phyloP scores from a whole-genome alignment of 179 eudicot species.

The Beta corolliflora region DNA sequence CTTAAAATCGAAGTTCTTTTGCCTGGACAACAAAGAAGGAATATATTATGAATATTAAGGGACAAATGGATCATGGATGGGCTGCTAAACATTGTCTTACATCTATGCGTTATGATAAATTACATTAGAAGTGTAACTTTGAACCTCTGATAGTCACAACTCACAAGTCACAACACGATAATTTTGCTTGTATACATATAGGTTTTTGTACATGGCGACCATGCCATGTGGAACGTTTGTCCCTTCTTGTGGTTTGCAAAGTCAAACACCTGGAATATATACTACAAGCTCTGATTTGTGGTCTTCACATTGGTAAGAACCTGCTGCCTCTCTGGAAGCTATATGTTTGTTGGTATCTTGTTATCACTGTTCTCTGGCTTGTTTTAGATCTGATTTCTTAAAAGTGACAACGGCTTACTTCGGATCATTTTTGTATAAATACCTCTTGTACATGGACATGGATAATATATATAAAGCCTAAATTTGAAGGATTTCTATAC shows the following conservation, averaged over 20 bases:
- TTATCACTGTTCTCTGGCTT: background rate
- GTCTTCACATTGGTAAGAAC: slow-evolving; percentile 36
- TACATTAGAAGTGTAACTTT: background rate
- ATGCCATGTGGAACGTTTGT: slow-evolving; percentile 34
- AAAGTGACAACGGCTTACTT: background rate
- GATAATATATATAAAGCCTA: too few relatives aligned
- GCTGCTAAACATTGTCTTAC: background rate
- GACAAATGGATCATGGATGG: background rate
- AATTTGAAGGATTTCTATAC: too few relatives aligned
- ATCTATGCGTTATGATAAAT: background rate
- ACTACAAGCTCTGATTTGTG: slow-evolving; percentile 11
- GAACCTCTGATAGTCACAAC: slow-evolving; percentile 1
- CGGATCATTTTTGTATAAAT: background rate
- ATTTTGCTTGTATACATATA: background rate
- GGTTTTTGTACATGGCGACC: slow-evolving; percentile 35
- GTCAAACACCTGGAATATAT: slow-evolving; percentile 23
- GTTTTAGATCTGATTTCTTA: background rate
- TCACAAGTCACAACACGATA: background rate
- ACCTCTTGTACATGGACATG: background rate
- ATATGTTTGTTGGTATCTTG: slow-evolving; percentile 1
- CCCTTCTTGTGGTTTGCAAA: slow-evolving; percentile 27
- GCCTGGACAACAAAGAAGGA: background rate
- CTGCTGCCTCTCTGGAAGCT: background rate
- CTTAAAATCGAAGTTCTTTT: too few relatives aligned
- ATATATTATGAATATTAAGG: background rate